Conservation (phyloP, 129 eudicot species). For the Artemisia argyi region DNA sequence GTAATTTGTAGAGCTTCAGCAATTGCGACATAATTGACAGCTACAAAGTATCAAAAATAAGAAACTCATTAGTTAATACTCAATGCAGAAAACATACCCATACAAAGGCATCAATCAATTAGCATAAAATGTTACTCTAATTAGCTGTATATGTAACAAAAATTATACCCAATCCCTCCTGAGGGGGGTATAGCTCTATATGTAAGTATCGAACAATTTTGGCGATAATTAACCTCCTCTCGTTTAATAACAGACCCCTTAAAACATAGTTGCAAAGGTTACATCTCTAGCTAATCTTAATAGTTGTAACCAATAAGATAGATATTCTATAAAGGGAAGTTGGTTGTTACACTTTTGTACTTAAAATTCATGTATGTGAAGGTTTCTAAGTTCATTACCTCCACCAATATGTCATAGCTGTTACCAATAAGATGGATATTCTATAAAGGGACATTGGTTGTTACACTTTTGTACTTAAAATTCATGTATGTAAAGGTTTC, state of each 20-base stretch:
- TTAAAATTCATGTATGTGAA: background rate
- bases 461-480: conserved; percentile 6
- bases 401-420: conserved; percentile 99
- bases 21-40: conserved; percentile 92
- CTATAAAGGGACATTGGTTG: background rate
- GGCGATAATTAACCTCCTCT: background rate
- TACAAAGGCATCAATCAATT: conserved; percentile 7
- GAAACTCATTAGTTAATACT: conserved; percentile 9
- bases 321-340: conserved; percentile 1
- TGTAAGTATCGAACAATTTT: background rate
- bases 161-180: too few species aligned
- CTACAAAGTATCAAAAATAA: conserved; percentile 38
- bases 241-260: background rate
- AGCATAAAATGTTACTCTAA: background rate
- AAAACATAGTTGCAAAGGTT: background rate
- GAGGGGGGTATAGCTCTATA: too few species aligned
- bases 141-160: background rate
- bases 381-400: conserved; percentile 18
- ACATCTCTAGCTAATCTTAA: background rate
- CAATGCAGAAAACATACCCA: conserved; percentile 18
- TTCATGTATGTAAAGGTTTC: background rate
- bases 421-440: too few species aligned
- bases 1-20: conserved; percentile 71
- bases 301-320: background rate
- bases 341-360: conserved; percentile 4